Evolutionary conservation across 805 yeast species (phyloP).

Genomic region (Myxozyma vanderwaltii): DNA sequence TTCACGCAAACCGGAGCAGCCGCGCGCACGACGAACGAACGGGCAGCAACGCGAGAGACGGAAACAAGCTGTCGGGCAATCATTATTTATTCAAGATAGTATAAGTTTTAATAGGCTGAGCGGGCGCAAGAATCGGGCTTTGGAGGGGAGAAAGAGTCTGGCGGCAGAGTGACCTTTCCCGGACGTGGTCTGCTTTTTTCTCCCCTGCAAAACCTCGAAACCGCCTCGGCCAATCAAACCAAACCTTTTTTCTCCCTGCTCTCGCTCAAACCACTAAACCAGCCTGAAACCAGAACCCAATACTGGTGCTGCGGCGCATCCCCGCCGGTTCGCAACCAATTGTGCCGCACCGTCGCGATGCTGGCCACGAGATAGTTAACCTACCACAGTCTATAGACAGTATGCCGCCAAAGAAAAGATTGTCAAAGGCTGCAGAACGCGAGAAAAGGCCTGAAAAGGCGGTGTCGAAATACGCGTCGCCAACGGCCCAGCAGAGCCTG

Average conservation of each 20-base stretch:
- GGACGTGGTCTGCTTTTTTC: constrained; percentile 15
- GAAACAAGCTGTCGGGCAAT: constrained; percentile 20
- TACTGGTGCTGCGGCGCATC: not conserved
- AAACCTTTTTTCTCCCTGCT: not conserved
- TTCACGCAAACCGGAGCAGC: constrained; percentile 7
- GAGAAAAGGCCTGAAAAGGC: not conserved
- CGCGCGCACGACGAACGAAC: constrained; percentile 12
- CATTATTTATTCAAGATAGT: not conserved
- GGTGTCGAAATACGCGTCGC: constrained; percentile 9
- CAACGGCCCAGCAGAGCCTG: constrained; percentile 16
- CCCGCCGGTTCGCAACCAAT: not conserved
- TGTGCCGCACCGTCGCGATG: not conserved
- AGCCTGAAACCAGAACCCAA: not conserved
- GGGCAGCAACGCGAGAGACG: constrained; percentile 21
- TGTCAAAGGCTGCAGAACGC: not conserved
- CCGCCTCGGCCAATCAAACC: constrained; percentile 14
- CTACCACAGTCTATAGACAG: not conserved
- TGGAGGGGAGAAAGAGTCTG: not conserved
- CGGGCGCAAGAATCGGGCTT: not conserved
- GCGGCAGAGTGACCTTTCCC: not conserved
- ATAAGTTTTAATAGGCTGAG: not conserved
- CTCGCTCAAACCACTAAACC: not conserved
- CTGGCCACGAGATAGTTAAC: not conserved
- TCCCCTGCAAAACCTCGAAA: not conserved
- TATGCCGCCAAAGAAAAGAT: constrained; percentile 1